phyloP scores from a whole-genome alignment of 2,329 filamentous ascomycete genomes.

The Paecilomyces sp. region DNA sequence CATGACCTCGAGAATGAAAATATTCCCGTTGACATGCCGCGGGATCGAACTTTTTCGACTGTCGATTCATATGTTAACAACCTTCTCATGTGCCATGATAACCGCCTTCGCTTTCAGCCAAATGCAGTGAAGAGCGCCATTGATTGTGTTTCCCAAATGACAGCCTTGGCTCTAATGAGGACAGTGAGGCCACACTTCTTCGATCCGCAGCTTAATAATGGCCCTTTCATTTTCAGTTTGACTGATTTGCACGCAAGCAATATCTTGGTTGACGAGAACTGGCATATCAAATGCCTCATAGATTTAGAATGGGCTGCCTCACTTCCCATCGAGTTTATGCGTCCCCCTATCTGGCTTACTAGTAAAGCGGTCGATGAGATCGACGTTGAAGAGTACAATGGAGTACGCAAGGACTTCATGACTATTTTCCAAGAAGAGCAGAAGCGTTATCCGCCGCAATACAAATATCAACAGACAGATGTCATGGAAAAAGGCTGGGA shows the following conservation, averaged over 20 bases:
- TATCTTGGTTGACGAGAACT: conserved; percentile 23
- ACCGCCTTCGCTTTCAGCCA: conserved; percentile 24
- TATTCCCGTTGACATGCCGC: conserved; percentile 24
- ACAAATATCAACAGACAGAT: conserved; percentile 4
- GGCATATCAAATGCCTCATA: conserved; percentile 19
- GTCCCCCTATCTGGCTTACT: conserved; percentile 18
- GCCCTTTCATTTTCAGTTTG: conserved; percentile 26
- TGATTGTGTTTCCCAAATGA: conserved; percentile 24
- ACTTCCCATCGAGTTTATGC: conserved; percentile 15
- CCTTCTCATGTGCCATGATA: conserved; percentile 28
- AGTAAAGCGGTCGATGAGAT: conserved; percentile 8
- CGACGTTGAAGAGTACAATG: conserved; percentile 5
- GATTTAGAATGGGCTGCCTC: conserved; percentile 22
- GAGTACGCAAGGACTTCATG: conserved; percentile 11
- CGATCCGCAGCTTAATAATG: conserved; percentile 21
- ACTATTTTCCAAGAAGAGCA: conserved; percentile 15
- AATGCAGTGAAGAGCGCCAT: conserved; percentile 20
- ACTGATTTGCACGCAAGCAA: conserved; percentile 35
- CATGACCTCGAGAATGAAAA: conserved; percentile 25
- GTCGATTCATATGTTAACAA: conserved; percentile 24
- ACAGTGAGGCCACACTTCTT: conserved; percentile 19
- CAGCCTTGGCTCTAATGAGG: conserved; percentile 21
- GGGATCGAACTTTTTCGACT: conserved; percentile 21
- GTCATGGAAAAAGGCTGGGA: conserved; percentile 18
- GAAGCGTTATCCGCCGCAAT: conserved; percentile 6